These are phyloP conservation scores for Penicillium salamii DNA, from an alignment of 495 filamentous ascomycete species.

Conservation along the genomic window DNA sequence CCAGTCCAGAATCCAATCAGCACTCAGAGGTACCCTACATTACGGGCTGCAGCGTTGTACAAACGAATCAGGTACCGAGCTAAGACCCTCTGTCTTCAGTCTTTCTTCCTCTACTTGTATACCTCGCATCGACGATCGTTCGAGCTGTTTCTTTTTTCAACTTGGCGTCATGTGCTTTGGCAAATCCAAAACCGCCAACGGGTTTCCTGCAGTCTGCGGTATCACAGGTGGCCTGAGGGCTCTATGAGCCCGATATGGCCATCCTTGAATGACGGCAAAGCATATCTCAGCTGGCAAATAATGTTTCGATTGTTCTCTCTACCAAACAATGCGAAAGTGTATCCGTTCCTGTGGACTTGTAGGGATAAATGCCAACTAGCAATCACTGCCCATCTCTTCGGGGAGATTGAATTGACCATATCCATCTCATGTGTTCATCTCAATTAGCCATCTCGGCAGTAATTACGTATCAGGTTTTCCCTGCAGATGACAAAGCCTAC, in stretches of 20 bases:
- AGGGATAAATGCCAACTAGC: no score
- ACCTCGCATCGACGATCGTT: no score
- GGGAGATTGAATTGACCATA: no score
- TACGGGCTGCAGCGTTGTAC: conserved; percentile 15
- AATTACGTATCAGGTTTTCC: no score
- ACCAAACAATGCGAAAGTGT: no score
- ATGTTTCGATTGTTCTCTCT: neutral
- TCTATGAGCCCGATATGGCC: conserved; percentile 8
- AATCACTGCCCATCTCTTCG: no score
- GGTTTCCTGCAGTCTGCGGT: conserved; percentile 5
- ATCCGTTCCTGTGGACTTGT: no score
- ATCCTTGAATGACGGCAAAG: neutral
- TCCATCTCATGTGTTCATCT: no score
- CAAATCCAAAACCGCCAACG: conserved; percentile 8
- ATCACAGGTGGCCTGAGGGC: neutral
- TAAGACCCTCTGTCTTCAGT: conserved; percentile 2
- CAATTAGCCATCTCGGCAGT: no score
- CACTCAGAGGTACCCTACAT: conserved; percentile 8
- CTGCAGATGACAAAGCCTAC: conserved; percentile 9
- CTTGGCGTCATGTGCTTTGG: conserved; percentile 4
- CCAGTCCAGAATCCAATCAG: conserved; percentile 14
- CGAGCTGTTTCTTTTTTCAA: no score
- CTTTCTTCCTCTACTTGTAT: neutral
- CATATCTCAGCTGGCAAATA: neutral
- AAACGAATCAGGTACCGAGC: conserved; percentile 26